Base-by-base conservation (phyloP, 805 yeast species). In the Candida nemodendra region DNA sequence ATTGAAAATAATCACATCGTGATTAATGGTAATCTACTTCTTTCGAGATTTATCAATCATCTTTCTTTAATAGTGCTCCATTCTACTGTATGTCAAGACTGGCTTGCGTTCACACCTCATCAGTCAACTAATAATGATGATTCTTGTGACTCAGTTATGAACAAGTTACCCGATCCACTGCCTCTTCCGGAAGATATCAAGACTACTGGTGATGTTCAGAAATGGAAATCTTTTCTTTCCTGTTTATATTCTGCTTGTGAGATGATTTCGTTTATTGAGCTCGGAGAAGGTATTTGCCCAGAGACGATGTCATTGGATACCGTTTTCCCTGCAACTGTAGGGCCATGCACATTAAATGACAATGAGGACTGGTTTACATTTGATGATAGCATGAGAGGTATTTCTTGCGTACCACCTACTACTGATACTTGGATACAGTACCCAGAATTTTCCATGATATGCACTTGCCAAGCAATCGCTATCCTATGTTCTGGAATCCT, bases 381-480 rank as follows among this genome's bases (percentile, higher is more conserved):
- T 8, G 49, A 48, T 27, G 33, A 34, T 11, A 36, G 37, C 13
- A 40, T 53, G 27, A 29, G 41, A 12, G 46, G 47, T 14, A 38
- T 43, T 3, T 44, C 52, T 4, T 44, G 45, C 18, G 51, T 58
- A 5, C 47, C 47, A 4, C 35, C 47, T 4, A 39, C 53, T 13
- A 66, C 68, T n/a, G 71, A 66, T 42, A 60, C 59, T 1, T 68
- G 73, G 73, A 39, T 61, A 19, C 72, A 67, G 46, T 65, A 59
- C 34, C 70, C 72, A 3, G 34, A 56, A 14, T 57, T 63, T 41
- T 42, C 59, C 5, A 44, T 57, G 4, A 54, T 48, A 15, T 50
- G 56, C 2, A 54, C 57, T 7, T 56, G 59, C 16, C 54, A 60
- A 30, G 52, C 62, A 1, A 38, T 64, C 21, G 60, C 68, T 2